Evolutionary conservation across 1,284 basidiomycete species (phyloP), one percentile per base, ranked within the genome.

Genomic region (Apiotrichum gamsii): DNA sequence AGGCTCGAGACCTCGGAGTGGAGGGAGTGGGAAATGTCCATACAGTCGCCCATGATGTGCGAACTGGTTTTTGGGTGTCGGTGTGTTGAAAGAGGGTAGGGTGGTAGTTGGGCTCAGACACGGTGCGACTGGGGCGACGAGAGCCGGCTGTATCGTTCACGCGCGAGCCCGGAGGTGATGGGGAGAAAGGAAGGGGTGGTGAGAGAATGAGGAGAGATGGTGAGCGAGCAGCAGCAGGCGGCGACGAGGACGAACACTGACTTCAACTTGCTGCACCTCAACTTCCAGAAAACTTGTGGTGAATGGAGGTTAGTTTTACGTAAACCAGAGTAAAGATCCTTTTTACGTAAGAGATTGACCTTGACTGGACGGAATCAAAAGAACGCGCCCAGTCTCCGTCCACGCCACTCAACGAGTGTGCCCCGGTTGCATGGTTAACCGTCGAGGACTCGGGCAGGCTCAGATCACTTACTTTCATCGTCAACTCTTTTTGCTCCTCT

Each of bases 21-120:
- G 47, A 98, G 75, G 19, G 94, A 85, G 64, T 88, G 82, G 8
- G 91, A 80, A 72, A 95, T 88, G 72, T 99, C 94, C 94, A 98
- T 98, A 10, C 40, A 30, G 31, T 42, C 40, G 14, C 30, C 24
- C 40, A 42, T 42, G 30, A n/a, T n/a, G 31, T 34, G 9, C 14
- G 4, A 5, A 4, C 4, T 21, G 21, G 19, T 32, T 30, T 20
- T 5, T 11, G 55, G 20, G 16, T n/a, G 32, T 13, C 18, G 20
- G 25, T 31, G 23, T 35, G 18, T 36, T 35, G 18, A 21, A 39
- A 33, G 21, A 21, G 13, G 16, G n/a, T n/a, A n/a, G 32, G 45
- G 43, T 37, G 31, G 23, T 18, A 31, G 21, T 39, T 45, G 41
- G 25, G 19, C 50, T 44, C 50, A 35, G 50, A 43, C 45, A 45